phyloP scores from a whole-genome alignment of 257 asterid species.

The Pogostemon cablin region DNA sequence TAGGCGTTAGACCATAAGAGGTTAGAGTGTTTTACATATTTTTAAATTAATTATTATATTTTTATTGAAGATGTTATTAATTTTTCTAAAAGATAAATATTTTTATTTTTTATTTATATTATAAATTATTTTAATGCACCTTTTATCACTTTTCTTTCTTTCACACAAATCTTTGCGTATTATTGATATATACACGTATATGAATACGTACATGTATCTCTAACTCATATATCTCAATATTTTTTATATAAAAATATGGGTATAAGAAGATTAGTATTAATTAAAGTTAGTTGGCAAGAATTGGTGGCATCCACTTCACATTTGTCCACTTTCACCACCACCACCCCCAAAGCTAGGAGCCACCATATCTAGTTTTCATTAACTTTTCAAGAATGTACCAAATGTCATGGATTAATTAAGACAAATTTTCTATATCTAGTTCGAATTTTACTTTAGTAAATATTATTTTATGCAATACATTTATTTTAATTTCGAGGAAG shows the following conservation, averaged over 20 bases:
- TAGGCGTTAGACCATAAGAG: too few relatives aligned
- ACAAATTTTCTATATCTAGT: slow-evolving; percentile 9
- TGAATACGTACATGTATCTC: neutral
- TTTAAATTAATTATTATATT: too few relatives aligned
- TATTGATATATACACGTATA: too few relatives aligned
- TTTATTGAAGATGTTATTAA: too few relatives aligned
- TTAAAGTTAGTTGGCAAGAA: slow-evolving; percentile 35
- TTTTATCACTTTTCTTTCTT: too few relatives aligned
- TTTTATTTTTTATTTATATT: too few relatives aligned
- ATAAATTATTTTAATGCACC: too few relatives aligned
- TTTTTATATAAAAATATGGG: neutral
- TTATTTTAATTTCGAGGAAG: neutral
- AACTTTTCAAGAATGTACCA: neutral
- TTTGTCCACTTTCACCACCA: slow-evolving; percentile 32
- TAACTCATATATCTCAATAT: neutral
- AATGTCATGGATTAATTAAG: slow-evolving; percentile 20
- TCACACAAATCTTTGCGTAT: too few relatives aligned
- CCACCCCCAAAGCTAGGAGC: slow-evolving; percentile 36
- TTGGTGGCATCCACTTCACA: slow-evolving; percentile 40
- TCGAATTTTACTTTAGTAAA: slow-evolving; percentile 3
- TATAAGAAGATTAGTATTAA: neutral
- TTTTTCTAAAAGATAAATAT: too few relatives aligned
- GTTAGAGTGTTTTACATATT: too few relatives aligned
- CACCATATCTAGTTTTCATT: slow-evolving; percentile 20
- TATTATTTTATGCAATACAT: neutral